Evolutionary conservation across 441 rosid species (phyloP).

Genomic region (Omphalea diandra): DNA sequence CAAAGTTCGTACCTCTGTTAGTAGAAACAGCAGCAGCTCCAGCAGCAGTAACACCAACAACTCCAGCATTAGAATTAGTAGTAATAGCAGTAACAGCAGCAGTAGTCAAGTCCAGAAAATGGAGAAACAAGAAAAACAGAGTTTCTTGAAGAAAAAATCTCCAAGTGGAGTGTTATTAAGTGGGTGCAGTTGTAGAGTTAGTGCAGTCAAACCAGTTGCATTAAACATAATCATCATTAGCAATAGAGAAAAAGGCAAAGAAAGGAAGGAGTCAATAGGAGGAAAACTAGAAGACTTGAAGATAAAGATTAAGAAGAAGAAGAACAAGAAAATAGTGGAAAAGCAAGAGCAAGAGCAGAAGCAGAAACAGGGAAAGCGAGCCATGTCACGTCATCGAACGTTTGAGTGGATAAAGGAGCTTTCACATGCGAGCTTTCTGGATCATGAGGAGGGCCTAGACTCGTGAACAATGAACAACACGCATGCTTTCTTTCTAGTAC

Average conservation of each 20-base stretch:
- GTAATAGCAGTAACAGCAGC: conserved; percentile 43
- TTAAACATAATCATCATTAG: conserved; percentile 27
- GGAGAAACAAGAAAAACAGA: conserved; percentile 26
- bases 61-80: conserved; percentile 21
- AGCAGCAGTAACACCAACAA: conserved; percentile 49
- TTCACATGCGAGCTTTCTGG: conserved; percentile 52
- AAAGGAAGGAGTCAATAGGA: not conserved
- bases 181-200: conserved; percentile 66
- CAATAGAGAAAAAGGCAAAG: not conserved
- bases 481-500: conserved; percentile 39
- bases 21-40: conserved; percentile 36
- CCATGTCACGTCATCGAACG: conserved; percentile 63
- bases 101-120: conserved; percentile 20
- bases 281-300: conserved; percentile 36
- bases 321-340: conserved; percentile 1
- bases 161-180: conserved; percentile 31
- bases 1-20: conserved; percentile 37
- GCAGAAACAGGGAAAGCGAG: conserved; percentile 38
- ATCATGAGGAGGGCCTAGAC: conserved; percentile 22
- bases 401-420: conserved; percentile 84
- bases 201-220: conserved; percentile 50
- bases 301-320: conserved; percentile 32
- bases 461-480: conserved; percentile 21
- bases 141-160: conserved; percentile 32
- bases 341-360: conserved; percentile 29